A percentile compares a stretch with the other conserved stretches of the same genome.
These are phyloP conservation scores for Schwanniomyces sp. DNA, from an alignment of 805 yeast genomes.

Conservation along the genomic window DNA sequence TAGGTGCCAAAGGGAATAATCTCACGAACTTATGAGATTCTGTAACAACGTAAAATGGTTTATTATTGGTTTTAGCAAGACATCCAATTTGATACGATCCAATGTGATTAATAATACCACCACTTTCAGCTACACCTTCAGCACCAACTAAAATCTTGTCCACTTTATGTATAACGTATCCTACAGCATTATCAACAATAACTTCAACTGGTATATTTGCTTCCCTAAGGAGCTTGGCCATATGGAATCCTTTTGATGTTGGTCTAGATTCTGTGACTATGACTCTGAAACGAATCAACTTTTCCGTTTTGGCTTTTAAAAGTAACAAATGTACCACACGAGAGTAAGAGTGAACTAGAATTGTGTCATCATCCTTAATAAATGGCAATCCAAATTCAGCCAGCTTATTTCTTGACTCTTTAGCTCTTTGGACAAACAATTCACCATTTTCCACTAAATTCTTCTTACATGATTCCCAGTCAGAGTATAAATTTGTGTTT, in stretches of 20 bases:
- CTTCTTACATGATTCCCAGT: slow-evolving; percentile 90
- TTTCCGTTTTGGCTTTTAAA: slow-evolving; percentile 68
- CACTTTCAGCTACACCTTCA: slow-evolving; percentile 98
- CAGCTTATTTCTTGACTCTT: slow-evolving; percentile 80
- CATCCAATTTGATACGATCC: slow-evolving; percentile 96
- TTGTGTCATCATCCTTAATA: slow-evolving; percentile 88
- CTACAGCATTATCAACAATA: slow-evolving; percentile 92
- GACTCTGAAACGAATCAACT: slow-evolving; percentile 81
- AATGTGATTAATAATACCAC: slow-evolving; percentile 93
- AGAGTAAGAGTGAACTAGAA: slow-evolving; percentile 87
- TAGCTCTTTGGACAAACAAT: slow-evolving; percentile 86
- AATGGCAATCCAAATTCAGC: slow-evolving; percentile 88
- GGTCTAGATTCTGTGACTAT: slow-evolving; percentile 94
- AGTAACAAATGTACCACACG: slow-evolving; percentile 84
- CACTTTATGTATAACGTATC: slow-evolving; percentile 84
- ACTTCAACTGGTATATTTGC: slow-evolving; percentile 83
- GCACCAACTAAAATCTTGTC: slow-evolving; percentile 97
- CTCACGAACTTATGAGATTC: slow-evolving; percentile 96
- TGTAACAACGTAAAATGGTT: slow-evolving; percentile 91
- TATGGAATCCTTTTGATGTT: slow-evolving; percentile 66
- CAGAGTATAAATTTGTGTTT: slow-evolving; percentile 82
- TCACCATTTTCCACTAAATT: slow-evolving; percentile 94
- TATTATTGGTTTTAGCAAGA: slow-evolving; percentile 83
- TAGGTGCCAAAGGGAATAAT: slow-evolving; percentile 90
- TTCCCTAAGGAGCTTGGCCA: slow-evolving; percentile 66